Conservation (phyloP, 2,329 filamentous ascomycete species). For the Cytospora piceae region DNA sequence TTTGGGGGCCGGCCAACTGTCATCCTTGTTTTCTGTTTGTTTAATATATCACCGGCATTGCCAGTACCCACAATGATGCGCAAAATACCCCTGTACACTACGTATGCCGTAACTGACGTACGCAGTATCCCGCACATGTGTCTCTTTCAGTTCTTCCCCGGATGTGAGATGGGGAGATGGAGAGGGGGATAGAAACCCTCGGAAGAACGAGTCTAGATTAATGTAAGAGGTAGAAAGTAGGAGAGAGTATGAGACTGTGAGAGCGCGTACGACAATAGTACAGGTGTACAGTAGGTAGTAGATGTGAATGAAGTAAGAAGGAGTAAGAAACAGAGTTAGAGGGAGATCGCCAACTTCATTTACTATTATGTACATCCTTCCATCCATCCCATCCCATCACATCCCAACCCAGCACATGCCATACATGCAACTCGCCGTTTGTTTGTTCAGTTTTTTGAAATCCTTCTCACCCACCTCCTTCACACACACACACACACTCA, state of each 20-base stretch:
- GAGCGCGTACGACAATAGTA: too few species aligned
- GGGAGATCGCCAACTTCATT: neutral
- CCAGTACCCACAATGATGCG: slow-evolving; percentile 2
- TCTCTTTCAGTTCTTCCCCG: too few species aligned
- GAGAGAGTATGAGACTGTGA: too few species aligned
- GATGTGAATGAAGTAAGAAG: too few species aligned
- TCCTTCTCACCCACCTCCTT: neutral
- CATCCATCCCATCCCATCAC: neutral
- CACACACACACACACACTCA: neutral
- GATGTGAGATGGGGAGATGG: neutral
- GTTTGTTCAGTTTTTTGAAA: neutral
- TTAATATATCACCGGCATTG: neutral
- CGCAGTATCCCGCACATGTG: too few species aligned
- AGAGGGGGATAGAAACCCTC: neutral
- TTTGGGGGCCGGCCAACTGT: neutral
- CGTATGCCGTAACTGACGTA: neutral
- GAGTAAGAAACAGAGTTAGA: too few species aligned
- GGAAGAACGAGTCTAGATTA: too few species aligned
- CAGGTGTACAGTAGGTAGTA: neutral
- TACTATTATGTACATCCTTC: neutral
- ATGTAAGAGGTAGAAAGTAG: neutral
- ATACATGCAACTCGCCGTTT: neutral
- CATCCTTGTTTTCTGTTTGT: neutral
- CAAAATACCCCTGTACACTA: neutral
- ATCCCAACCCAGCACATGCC: neutral